phyloP scores from a whole-genome alignment of 1,139 yeast genomes.

The Yamadazyma triangularis region DNA sequence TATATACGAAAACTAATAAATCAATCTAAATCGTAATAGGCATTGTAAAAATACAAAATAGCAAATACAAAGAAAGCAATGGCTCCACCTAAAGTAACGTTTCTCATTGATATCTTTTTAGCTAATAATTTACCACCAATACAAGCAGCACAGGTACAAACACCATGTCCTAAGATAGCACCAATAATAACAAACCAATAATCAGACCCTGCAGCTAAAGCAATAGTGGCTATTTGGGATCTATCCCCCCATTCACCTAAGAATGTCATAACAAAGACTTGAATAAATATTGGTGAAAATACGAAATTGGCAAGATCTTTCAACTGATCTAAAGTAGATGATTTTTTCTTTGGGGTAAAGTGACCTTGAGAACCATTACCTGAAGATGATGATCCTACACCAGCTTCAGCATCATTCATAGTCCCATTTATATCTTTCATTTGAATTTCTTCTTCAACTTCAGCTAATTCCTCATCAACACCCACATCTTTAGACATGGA shows the following conservation, averaged over 20 bases:
- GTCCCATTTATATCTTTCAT: slow-evolving; percentile 51
- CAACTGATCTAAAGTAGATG: slow-evolving; percentile 28
- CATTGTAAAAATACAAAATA: slow-evolving; percentile 71
- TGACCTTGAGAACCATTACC: too few relatives aligned
- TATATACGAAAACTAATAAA: neutral
- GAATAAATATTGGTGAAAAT: slow-evolving; percentile 88
- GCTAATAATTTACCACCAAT: slow-evolving; percentile 90
- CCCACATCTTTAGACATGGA: slow-evolving; percentile 78
- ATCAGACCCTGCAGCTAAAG: slow-evolving; percentile 96
- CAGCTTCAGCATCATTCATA: slow-evolving; percentile 56
- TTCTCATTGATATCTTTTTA: slow-evolving; percentile 83
- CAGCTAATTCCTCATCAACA: slow-evolving; percentile 93
- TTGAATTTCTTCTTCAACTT: slow-evolving; percentile 91
- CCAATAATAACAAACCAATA: slow-evolving; percentile 89
- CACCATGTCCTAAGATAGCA: slow-evolving; percentile 82
- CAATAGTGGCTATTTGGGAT: slow-evolving; percentile 95
- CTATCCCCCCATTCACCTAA: slow-evolving; percentile 99
- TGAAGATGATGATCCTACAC: slow-evolving; percentile 15
- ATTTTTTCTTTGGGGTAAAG: slow-evolving; percentile 7
- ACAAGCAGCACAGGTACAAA: slow-evolving; percentile 93
- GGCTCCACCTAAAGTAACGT: slow-evolving; percentile 89
- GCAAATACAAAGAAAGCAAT: slow-evolving; percentile 80
- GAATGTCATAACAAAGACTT: slow-evolving; percentile 93
- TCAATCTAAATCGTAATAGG: slow-evolving; percentile 32
- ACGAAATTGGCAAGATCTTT: slow-evolving; percentile 56